Evolutionary conservation across 2,329 filamentous ascomycete species (phyloP).

Genomic region (Ophiocordyceps unilateralis): DNA sequence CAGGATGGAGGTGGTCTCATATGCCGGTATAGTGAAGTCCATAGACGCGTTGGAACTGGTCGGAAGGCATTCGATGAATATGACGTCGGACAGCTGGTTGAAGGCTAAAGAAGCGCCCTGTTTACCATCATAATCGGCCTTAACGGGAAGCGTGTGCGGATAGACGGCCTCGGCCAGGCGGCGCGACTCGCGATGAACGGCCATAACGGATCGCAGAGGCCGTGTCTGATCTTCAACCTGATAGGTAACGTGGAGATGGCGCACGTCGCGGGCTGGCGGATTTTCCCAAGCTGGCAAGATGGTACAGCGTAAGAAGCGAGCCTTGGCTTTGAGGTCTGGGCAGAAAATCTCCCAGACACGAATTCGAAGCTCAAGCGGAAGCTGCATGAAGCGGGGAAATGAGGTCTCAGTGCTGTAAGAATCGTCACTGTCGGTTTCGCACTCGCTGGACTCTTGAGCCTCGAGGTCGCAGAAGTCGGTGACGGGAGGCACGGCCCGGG

Average conservation of each 20-base stretch:
- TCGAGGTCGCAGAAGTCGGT: conserved; percentile 5
- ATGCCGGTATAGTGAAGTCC: too few relatives aligned
- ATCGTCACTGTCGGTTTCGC: not conserved
- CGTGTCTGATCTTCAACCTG: conserved; percentile 9
- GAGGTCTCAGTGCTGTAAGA: not conserved
- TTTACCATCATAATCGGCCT: conserved; percentile 1
- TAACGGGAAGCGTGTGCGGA: conserved; percentile 15
- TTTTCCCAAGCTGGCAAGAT: not conserved
- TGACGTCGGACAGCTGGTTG: conserved; percentile 14
- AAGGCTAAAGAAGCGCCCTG: conserved; percentile 11
- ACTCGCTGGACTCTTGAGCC: conserved; percentile 2
- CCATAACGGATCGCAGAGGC: conserved; percentile 12
- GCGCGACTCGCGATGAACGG: conserved; percentile 19
- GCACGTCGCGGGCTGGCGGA: conserved; percentile 4
- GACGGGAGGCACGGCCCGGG: not conserved
- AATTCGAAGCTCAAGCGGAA: conserved; percentile 17
- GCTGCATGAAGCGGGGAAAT: conserved; percentile 10
- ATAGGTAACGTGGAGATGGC: conserved; percentile 10
- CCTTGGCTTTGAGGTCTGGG: conserved; percentile 8
- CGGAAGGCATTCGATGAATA: conserved; percentile 6
- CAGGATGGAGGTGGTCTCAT: too few relatives aligned
- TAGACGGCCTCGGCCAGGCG: conserved; percentile 12
- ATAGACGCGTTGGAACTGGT: too few relatives aligned
- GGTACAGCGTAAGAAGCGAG: conserved; percentile 8
- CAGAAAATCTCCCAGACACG: conserved; percentile 17